These are phyloP conservation scores for Phaeodactylum tricornutum DNA, from an alignment of 108 stramenopile genomes.

Conservation along the genomic window DNA sequence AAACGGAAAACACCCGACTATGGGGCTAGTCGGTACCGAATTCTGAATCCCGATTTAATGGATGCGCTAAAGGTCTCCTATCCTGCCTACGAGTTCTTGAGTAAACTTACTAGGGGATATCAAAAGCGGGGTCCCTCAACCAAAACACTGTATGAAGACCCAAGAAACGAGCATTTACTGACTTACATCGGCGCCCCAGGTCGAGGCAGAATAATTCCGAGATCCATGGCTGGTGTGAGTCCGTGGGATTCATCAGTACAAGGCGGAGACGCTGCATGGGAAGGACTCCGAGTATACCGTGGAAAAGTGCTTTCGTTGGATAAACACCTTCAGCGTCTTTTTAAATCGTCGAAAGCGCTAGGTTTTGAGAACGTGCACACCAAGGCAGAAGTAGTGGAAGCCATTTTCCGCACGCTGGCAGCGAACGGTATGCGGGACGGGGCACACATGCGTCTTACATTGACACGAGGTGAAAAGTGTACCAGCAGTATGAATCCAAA, in stretches of 20 bases:
- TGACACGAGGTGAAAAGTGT: constrained; percentile 86
- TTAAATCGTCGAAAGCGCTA: constrained; percentile 82
- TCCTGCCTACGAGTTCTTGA: constrained; percentile 56
- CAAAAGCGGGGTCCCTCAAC: constrained; percentile 45
- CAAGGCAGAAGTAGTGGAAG: constrained; percentile 61
- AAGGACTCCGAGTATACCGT: constrained; percentile 82
- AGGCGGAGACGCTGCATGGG: constrained; percentile 91
- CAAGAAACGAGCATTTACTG: constrained; percentile 75
- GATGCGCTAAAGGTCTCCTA: constrained; percentile 50
- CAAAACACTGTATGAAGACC: constrained; percentile 63
- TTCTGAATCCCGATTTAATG: constrained; percentile 43
- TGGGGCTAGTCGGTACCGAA: constrained; percentile 30
- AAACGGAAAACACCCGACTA: constrained; percentile 5
- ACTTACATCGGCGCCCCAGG: constrained; percentile 74
- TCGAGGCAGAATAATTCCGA: constrained; percentile 39
- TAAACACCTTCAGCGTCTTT: constrained; percentile 74
- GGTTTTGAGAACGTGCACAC: constrained; percentile 82
- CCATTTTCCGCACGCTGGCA: constrained; percentile 87
- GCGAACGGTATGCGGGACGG: constrained; percentile 91
- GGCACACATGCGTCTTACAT: constrained; percentile 83
- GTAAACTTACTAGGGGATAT: constrained; percentile 30
- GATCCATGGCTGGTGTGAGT: constrained; percentile 56
- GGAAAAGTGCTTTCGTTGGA: constrained; percentile 79
- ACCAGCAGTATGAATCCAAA: constrained; percentile 86
- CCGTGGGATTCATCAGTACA: constrained; percentile 89